A percentile compares a stretch with the other conserved stretches of the same genome.
These are phyloP conservation scores for Teratosphaeria viscida DNA, from an alignment of 2,329 filamentous ascomycete species.

Conservation along the genomic window DNA sequence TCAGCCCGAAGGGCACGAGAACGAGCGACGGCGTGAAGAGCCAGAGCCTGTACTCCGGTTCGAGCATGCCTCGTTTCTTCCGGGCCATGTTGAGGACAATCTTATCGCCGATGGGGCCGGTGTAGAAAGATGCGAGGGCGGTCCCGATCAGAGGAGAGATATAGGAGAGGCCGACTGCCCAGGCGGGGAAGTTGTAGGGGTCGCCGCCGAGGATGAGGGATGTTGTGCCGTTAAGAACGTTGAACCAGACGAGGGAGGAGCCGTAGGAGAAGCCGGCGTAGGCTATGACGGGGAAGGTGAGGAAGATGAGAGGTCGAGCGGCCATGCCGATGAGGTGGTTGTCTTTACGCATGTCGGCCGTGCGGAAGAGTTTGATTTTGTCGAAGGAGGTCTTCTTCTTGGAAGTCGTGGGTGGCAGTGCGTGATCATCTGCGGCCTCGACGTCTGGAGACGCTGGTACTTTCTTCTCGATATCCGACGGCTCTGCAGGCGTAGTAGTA, in stretches of 20 bases:
- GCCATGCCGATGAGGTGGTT: conserved; percentile 22
- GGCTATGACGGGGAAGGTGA: conserved; percentile 25
- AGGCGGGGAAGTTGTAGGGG: conserved; percentile 29
- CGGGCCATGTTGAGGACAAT: conserved; percentile 27
- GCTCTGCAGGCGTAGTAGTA: not conserved
- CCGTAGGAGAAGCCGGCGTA: conserved; percentile 33
- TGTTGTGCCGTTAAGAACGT: conserved; percentile 33
- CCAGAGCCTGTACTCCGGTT: conserved; percentile 33
- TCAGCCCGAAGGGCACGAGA: conserved; percentile 34
- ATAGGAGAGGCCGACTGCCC: conserved; percentile 30
- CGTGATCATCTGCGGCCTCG: conserved; percentile 1
- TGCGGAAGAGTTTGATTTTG: conserved; percentile 24
- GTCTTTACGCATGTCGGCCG: conserved; percentile 20
- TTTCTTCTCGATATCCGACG: conserved; percentile 1
- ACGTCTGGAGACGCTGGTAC: not conserved
- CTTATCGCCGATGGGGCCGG: conserved; percentile 27
- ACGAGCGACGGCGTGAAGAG: conserved; percentile 32
- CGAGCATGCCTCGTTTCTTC: conserved; percentile 29
- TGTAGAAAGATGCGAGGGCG: conserved; percentile 27
- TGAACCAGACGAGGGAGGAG: conserved; percentile 32
- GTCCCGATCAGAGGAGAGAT: conserved; percentile 27
- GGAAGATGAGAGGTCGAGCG: conserved; percentile 14
- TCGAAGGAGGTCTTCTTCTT: conserved; percentile 22
- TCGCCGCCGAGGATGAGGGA: conserved; percentile 29
- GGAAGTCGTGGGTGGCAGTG: not conserved